These are phyloP conservation scores for Xenoacremonium recifei DNA, from an alignment of 2,329 filamentous ascomycete genomes.

Conservation along the genomic window DNA sequence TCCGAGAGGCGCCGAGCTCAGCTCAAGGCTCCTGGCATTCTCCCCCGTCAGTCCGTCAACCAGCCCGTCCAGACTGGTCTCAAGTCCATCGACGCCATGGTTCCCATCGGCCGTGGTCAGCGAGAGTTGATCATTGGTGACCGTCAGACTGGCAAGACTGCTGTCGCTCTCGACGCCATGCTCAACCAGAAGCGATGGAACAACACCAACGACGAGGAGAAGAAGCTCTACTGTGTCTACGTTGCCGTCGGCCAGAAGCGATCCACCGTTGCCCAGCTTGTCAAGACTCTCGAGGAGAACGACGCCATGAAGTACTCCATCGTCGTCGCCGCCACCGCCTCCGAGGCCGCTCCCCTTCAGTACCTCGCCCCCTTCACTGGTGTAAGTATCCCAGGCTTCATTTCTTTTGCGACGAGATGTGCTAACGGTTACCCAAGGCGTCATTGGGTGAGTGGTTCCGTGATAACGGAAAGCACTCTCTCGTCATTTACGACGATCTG, in stretches of 20 bases:
- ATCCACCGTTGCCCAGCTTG: conserved; percentile 97
- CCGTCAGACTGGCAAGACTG: conserved; percentile 99
- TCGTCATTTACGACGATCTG: conserved; percentile 92
- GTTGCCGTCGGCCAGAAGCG: conserved; percentile 99
- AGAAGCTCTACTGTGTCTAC: conserved; percentile 99
- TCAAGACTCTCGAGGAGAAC: conserved; percentile 99
- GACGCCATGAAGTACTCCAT: conserved; percentile 98
- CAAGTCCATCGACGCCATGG: conserved; percentile 99
- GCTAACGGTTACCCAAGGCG: conserved; percentile 14
- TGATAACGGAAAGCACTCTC: conserved; percentile 82
- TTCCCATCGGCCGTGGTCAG: conserved; percentile 99
- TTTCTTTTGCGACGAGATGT: conserved; percentile 1
- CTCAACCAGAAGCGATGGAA: conserved; percentile 99
- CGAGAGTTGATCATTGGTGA: conserved; percentile 99
- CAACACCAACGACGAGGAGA: conserved; percentile 76
- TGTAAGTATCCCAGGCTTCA: conserved; percentile 19
- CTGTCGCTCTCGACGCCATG: conserved; percentile 95
- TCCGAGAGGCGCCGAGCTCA: conserved; percentile 92
- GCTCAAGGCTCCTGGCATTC: conserved; percentile 98
- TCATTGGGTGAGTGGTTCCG: conserved; percentile 72
- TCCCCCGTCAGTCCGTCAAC: conserved; percentile 95
- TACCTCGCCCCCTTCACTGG: conserved; percentile 94
- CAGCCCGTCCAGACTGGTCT: conserved; percentile 99
- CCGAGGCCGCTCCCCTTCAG: conserved; percentile 92
- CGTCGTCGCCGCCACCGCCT: conserved; percentile 92